A percentile compares a stretch with the other conserved stretches of the same genome.
These are phyloP conservation scores for Kwoniella mangroviensis DNA, from an alignment of 768 basidiomycete genomes.

Conservation along the genomic window DNA sequence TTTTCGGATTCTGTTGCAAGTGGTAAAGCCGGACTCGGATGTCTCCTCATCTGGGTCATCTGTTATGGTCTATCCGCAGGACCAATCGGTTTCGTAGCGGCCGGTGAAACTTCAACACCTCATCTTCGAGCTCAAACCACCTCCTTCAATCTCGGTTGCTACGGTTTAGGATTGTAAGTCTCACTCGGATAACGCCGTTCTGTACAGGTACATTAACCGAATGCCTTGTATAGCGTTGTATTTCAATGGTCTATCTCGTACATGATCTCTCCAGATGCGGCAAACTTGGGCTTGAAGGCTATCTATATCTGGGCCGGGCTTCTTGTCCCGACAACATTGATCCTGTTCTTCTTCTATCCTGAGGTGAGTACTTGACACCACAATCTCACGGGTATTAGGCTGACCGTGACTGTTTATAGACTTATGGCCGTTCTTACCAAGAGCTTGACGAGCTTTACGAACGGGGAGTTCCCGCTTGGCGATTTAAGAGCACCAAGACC, in stretches of 20 bases:
- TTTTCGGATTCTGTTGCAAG: constrained; percentile 7
- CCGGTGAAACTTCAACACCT: constrained; percentile 34
- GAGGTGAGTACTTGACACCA: constrained; percentile 18
- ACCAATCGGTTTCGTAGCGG: constrained; percentile 35
- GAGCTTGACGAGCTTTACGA: constrained; percentile 44
- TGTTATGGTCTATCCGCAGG: constrained; percentile 33
- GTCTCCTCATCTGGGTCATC: constrained; percentile 33
- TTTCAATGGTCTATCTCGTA: constrained; percentile 36
- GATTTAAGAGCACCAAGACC: constrained; percentile 30
- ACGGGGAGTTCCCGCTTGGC: constrained; percentile 32
- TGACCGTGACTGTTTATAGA: constrained; percentile 1
- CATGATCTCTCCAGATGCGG: constrained; percentile 38
- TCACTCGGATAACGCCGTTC: no score
- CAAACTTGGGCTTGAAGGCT: constrained; percentile 36
- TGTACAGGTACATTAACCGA: not conserved
- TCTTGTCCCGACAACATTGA: constrained; percentile 24
- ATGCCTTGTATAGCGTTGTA: constrained; percentile 16
- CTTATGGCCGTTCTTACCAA: constrained; percentile 30
- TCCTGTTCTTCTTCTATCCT: constrained; percentile 37
- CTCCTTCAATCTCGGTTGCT: constrained; percentile 30
- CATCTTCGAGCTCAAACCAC: constrained; percentile 37
- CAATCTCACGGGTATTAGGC: not conserved
- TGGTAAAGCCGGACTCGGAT: constrained; percentile 26
- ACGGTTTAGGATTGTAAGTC: constrained; percentile 32
- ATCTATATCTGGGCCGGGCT: constrained; percentile 35